Evolutionary conservation across 495 filamentous ascomycete genomes (phyloP), one percentile per base, ranked within the genome.

Genomic region (Filosporella fistucella): DNA sequence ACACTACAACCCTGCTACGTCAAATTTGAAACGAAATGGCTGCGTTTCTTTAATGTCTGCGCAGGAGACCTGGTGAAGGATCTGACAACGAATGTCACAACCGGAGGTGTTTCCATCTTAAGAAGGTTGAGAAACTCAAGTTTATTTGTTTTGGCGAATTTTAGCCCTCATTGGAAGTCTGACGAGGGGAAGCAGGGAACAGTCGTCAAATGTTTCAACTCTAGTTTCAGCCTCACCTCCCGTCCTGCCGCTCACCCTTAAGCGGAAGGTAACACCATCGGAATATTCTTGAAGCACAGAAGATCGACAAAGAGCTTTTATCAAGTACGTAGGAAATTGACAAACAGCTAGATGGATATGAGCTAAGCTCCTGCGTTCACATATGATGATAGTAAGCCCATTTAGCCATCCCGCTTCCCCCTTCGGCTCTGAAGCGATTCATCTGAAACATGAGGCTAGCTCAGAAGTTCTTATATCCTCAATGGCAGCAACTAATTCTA

Each of bases 161-260:
- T 43, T 16, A 17, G 23, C 23, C 40, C 23, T 29, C 23, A 43
- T 43, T 43, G 2, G 40, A n/a, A 43, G 24, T 29, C 11, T 22
- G 40, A 30, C 22, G 40, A 43, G 13, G 40, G 40, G 23, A 43
- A 2, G 40, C 22, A 4, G 23, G 13, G 14, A 43, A 29, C 4
- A 12, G 12, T 17, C 3, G 23, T 17, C 23, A 16, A 43, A 26
- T 3, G 24, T 43, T 43, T 43, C 40, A 43, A 16, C 24, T 17
- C 40, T 29, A 17, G 40, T 43, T 43, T 43, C 40, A 43, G 40
- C 40, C 40, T 30, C 13, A 29, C 13, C 40, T 43, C 23, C 24
- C 23, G 23, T 43, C 22, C 23, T 16, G 12, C 39, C 12, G 21
- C 24, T 42, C 39, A 11, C 39, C 40, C 23, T 23, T 11, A 43